Evolutionary conservation across 2,329 filamentous ascomycete genomes (phyloP).

Genomic region (Penicillium palitans): DNA sequence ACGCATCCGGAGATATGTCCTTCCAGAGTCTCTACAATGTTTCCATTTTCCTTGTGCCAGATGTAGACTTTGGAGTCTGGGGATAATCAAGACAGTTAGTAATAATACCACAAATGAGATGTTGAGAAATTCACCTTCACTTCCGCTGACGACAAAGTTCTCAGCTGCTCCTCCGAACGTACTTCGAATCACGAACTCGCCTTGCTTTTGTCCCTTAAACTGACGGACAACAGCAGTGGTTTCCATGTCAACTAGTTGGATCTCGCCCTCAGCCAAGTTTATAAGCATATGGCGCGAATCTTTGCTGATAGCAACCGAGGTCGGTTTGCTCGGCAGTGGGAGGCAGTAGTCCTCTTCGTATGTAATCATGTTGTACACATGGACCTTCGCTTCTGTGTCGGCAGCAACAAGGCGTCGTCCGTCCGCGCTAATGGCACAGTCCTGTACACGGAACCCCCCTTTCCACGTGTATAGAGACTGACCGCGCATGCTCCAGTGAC

Average conservation of each 20-base stretch:
- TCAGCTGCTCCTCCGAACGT: constrained; percentile 86
- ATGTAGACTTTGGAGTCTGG: constrained; percentile 73
- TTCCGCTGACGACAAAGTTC: constrained; percentile 87
- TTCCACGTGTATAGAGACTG: constrained; percentile 66
- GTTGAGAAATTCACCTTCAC: constrained; percentile 65
- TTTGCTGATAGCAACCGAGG: constrained; percentile 75
- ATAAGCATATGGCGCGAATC: constrained; percentile 82
- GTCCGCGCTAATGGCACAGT: constrained; percentile 78
- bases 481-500: constrained; percentile 68
- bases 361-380: constrained; percentile 79
- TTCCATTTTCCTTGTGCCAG: constrained; percentile 84
- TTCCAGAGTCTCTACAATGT: constrained; percentile 71
- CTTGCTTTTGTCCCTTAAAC: constrained; percentile 74
- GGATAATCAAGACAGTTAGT: constrained; percentile 28
- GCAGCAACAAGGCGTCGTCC: constrained; percentile 78
- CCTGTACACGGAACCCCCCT: constrained; percentile 73
- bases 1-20: constrained; percentile 75
- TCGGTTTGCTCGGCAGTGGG: constrained; percentile 67
- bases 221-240: constrained; percentile 69
- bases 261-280: constrained; percentile 74
- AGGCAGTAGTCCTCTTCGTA: constrained; percentile 74
- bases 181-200: constrained; percentile 76
- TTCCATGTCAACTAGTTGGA: constrained; percentile 75
- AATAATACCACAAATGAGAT: neutral
- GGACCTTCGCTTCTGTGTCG: constrained; percentile 67